A percentile compares a stretch with the other conserved stretches of the same genome.
phyloP scores from a whole-genome alignment of 1,139 yeast species.

The Saccharomyces hybrid region DNA sequence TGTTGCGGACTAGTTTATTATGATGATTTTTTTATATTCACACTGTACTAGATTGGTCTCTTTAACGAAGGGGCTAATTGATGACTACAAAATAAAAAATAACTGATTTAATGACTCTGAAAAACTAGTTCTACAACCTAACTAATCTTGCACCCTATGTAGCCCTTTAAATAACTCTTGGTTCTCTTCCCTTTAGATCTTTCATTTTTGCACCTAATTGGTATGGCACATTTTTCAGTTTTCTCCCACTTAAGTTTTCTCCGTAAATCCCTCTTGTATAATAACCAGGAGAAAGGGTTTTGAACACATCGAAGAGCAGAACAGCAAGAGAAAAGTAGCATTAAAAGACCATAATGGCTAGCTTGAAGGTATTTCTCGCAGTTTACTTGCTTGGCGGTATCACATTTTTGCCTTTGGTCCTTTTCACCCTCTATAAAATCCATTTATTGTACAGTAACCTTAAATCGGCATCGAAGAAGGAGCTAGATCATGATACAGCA shows the following conservation, averaged over 20 bases:
- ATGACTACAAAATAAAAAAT: slow-evolving; percentile 31
- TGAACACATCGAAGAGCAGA: not conserved
- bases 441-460: slow-evolving; percentile 14
- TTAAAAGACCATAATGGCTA: slow-evolving; percentile 8
- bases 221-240: not conserved
- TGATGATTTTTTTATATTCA: slow-evolving; percentile 33
- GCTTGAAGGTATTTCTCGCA: slow-evolving; percentile 15
- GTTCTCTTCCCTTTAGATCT: not conserved
- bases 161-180: not conserved
- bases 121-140: not conserved
- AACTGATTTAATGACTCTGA: slow-evolving; percentile 38
- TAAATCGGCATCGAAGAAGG: slow-evolving; percentile 18
- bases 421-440: slow-evolving; percentile 28
- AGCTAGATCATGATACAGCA: slow-evolving; percentile 14
- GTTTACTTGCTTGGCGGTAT: slow-evolving; percentile 67
- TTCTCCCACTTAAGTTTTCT: not conserved
- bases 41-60: slow-evolving; percentile 32
- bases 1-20: slow-evolving; percentile 4
- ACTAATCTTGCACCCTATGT: not conserved
- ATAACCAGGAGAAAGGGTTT: not conserved
- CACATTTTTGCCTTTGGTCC: slow-evolving; percentile 59
- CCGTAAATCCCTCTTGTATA: not conserved
- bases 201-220: not conserved
- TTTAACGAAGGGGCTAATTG: slow-evolving; percentile 21
- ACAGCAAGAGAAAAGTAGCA: not conserved